These are phyloP conservation scores for Pichia sp. DNA, from an alignment of 1,139 yeast species.

Conservation along the genomic window DNA sequence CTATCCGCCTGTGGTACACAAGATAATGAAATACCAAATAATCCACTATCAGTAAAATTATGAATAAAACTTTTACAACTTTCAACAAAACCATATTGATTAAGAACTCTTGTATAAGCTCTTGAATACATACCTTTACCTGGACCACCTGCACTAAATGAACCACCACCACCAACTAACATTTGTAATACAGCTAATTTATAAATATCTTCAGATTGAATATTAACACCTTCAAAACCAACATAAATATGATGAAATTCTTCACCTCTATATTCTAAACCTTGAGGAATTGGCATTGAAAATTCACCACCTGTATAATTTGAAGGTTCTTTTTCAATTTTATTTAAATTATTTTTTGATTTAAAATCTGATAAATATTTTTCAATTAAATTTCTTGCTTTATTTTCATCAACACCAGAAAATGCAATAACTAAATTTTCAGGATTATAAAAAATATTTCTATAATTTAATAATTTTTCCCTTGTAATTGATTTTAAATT, in stretches of 20 bases:
- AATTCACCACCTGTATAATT: slow-evolving; percentile 74
- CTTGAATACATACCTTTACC: slow-evolving; percentile 99
- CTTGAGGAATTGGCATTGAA: slow-evolving; percentile 65
- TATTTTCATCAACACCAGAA: slow-evolving; percentile 73
- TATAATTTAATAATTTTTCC: slow-evolving; percentile 53
- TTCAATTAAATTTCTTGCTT: slow-evolving; percentile 60
- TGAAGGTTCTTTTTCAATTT: slow-evolving; percentile 39
- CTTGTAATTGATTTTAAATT: slow-evolving; percentile 51
- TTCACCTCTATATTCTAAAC: slow-evolving; percentile 59
- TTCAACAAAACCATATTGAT: slow-evolving; percentile 88
- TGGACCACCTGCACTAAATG: slow-evolving; percentile 99
- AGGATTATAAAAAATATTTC: slow-evolving; percentile 67
- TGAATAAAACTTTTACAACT: slow-evolving; percentile 86
- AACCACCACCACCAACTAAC: slow-evolving; percentile 95
- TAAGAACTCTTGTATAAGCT: slow-evolving; percentile 82
- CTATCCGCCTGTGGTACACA: slow-evolving; percentile 85
- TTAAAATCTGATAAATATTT: slow-evolving; percentile 60
- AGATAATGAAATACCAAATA: slow-evolving; percentile 83
- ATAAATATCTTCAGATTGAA: slow-evolving; percentile 80
- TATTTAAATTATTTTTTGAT: slow-evolving; percentile 24
- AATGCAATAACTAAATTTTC: slow-evolving; percentile 80
- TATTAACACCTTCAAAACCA: slow-evolving; percentile 84
- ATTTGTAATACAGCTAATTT: slow-evolving; percentile 89
- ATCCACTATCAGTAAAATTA: slow-evolving; percentile 83
- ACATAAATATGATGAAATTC: slow-evolving; percentile 83